Evolutionary conservation across 2,329 filamentous ascomycete species (phyloP), one percentile per base, ranked within the genome.

Genomic region (Cytospora piceicola): DNA sequence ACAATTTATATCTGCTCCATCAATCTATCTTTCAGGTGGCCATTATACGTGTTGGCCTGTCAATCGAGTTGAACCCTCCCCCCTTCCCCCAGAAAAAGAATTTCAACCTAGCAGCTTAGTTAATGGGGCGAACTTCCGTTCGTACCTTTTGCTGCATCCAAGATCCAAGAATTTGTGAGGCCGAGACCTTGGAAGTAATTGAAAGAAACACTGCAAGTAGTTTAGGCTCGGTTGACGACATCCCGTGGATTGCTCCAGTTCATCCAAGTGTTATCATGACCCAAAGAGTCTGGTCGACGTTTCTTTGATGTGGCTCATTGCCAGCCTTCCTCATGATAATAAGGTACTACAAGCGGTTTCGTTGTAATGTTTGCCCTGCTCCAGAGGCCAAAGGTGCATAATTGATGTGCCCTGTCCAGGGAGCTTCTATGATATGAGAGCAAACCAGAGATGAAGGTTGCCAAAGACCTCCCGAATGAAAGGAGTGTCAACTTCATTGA

Each of bases 381-480:
- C 34, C 32, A 12, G 42, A 36, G 17, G 36, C 34, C n/a, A 32
- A 36, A 57, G 9, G n/a, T 20, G 20, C 4, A 7, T 17, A n/a
- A 27, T 39, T 58, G 17, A 17, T n/a, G 5, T 42, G 34, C 20
- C 8, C 27, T 8, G 46, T 49, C n/a, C n/a, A 14, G 46, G 2
- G 3, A 24, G 11, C 6, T 24, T 5, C 22, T 14, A 14, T 22
- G n/a, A 20, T 11, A 29, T 57, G 39, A 56, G 20, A 66, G 60
- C 66, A 68, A 68, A 66, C 63, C 34, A 51, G 11, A 52, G 59
- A 61, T 63, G 59, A 63, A 66, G 52, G 59, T 46, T 51, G n/a
- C 14, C 46, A 27, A 57, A 17, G 15, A 15, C 17, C 36, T 49
- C 20, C 24, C 36, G 39, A 29, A 3, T 30, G 36, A 29, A 32